phyloP scores from a whole-genome alignment of 139 green algal species.

The Nannochloris sp. region DNA sequence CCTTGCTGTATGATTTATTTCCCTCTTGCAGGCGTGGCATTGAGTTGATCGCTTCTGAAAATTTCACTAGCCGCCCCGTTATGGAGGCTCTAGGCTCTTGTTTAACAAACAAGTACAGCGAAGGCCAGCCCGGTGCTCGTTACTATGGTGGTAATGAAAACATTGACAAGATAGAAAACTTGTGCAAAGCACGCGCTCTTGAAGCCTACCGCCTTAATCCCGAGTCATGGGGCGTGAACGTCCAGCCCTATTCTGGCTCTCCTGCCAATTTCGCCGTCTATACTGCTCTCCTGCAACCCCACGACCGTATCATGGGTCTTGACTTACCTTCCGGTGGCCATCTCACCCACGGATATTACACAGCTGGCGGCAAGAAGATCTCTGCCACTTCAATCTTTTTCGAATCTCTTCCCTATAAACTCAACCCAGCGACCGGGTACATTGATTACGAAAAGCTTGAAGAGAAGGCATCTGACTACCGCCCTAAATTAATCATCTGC shows the following conservation, averaged over 20 bases:
- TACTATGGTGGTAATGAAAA: slow-evolving; percentile 98
- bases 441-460: slow-evolving; percentile 83
- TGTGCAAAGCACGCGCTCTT: slow-evolving; percentile 48
- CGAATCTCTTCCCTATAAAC: slow-evolving; percentile 87
- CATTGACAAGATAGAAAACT: slow-evolving; percentile 70
- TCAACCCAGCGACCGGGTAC: slow-evolving; percentile 68
- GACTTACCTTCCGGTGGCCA: slow-evolving; percentile 81
- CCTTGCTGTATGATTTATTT: neutral
- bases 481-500: slow-evolving; percentile 77
- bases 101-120: slow-evolving; percentile 98
- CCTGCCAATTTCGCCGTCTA: slow-evolving; percentile 97
- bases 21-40: slow-evolving; percentile 77
- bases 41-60: slow-evolving; percentile 97
- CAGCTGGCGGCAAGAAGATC: slow-evolving; percentile 72
- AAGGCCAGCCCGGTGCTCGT: slow-evolving; percentile 85
- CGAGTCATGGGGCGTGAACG: slow-evolving; percentile 75
- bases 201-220: slow-evolving; percentile 60
- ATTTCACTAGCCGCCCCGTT: slow-evolving; percentile 90
- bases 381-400: slow-evolving; percentile 86
- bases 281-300: slow-evolving; percentile 71
- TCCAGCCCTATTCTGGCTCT: slow-evolving; percentile 70
- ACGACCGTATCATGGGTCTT: slow-evolving; percentile 85
- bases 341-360: slow-evolving; percentile 91
- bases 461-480: slow-evolving; percentile 77
- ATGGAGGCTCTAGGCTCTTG: slow-evolving; percentile 93